phyloP scores from a whole-genome alignment of 306 rosid species.

The Vigna hirtella region DNA sequence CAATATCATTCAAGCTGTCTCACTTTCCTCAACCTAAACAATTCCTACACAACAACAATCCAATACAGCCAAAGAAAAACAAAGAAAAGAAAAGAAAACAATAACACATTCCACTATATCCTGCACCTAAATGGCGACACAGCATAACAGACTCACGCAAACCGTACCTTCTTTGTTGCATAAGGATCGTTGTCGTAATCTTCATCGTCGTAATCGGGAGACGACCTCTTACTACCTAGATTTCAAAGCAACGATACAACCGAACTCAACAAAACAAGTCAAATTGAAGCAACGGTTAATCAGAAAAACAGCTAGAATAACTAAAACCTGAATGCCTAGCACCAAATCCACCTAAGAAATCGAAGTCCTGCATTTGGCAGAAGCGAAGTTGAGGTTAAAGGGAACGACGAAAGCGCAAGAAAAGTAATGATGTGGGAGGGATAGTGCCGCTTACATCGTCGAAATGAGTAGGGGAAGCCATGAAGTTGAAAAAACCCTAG shows the following conservation, averaged over 20 bases:
- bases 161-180: conserved; percentile 67
- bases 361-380: conserved; percentile 68
- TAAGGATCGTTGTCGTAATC: conserved; percentile 69
- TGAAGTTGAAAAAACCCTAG: conserved; percentile 41
- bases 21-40: neutral
- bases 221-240: conserved; percentile 76
- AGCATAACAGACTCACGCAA: neutral
- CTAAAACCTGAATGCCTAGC: conserved; percentile 72
- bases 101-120: conserved; percentile 2
- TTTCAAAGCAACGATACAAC: conserved; percentile 20
- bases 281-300: conserved; percentile 24
- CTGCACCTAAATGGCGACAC: conserved; percentile 5
- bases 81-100: neutral
- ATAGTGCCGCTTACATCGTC: conserved; percentile 48
- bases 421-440: conserved; percentile 9
- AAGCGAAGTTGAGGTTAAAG: conserved; percentile 12
- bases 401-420: neutral
- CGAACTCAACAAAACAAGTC: conserved; percentile 21
- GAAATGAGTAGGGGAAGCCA: conserved; percentile 57
- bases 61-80: neutral
- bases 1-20: conserved; percentile 17
- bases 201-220: conserved; percentile 81
- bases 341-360: conserved; percentile 75
- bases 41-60: neutral
- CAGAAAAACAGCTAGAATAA: neutral